These are phyloP conservation scores for Pseudognaphalium luteoalbum DNA, from an alignment of 129 eudicot species.

Conservation along the genomic window DNA sequence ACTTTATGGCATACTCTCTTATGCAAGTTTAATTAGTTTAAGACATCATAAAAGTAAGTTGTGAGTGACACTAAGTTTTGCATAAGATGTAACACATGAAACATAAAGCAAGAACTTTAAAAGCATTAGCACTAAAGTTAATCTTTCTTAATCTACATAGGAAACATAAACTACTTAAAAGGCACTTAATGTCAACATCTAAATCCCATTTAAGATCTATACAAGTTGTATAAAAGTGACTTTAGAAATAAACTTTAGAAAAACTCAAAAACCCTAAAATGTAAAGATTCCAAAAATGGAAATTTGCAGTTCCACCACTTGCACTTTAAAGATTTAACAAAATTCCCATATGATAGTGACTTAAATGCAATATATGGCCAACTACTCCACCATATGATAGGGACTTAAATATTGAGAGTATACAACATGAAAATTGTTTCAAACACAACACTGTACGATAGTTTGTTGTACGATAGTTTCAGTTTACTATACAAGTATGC, in stretches of 20 bases:
- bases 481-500: too few relatives aligned
- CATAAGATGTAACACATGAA: not conserved
- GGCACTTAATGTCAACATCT: slow-evolving; percentile 40
- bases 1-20: not conserved
- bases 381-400: slow-evolving; percentile 32
- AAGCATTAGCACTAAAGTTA: slow-evolving; percentile 20
- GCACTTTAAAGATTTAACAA: slow-evolving; percentile 18
- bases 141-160: slow-evolving; percentile 18
- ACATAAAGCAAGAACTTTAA: not conserved
- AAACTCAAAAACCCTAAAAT: slow-evolving; percentile 26
- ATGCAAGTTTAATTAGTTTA: not conserved
- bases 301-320: slow-evolving; percentile 32
- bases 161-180: slow-evolving; percentile 36
- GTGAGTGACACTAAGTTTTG: not conserved
- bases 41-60: not conserved
- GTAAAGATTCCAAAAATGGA: slow-evolving; percentile 15
- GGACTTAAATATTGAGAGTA: too few relatives aligned
- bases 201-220: slow-evolving; percentile 16
- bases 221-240: slow-evolving; percentile 31
- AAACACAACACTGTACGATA: too few relatives aligned
- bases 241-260: slow-evolving; percentile 17
- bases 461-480: too few relatives aligned
- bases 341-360: slow-evolving; percentile 16
- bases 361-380: slow-evolving; percentile 10
- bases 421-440: too few relatives aligned